Evolutionary conservation across 768 basidiomycete species (phyloP).

Genomic region (Panus rudis): DNA sequence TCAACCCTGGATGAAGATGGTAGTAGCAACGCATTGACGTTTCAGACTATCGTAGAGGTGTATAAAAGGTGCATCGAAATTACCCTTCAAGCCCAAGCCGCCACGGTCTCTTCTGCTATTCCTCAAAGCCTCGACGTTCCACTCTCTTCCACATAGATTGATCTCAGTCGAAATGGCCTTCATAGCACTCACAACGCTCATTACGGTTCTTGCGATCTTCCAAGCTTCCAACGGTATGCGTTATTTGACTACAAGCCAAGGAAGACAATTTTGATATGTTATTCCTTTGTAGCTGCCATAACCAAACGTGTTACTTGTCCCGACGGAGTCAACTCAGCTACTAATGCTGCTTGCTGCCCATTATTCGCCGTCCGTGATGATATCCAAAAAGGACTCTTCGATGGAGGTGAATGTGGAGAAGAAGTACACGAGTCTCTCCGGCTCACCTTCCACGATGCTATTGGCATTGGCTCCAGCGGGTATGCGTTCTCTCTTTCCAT

Average conservation of each 20-base stretch:
- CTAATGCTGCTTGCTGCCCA: slow-evolving; percentile 25
- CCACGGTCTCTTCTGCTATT: too few species aligned
- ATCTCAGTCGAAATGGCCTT: slow-evolving; percentile 15
- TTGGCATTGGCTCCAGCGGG: slow-evolving; percentile 1
- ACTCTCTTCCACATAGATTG: slow-evolving; percentile 1
- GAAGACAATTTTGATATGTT: too few species aligned
- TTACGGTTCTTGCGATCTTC: slow-evolving; percentile 11
- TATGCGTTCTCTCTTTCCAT: background rate
- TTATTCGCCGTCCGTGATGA: slow-evolving; percentile 26
- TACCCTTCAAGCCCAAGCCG: too few species aligned
- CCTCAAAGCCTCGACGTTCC: too few species aligned
- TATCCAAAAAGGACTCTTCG: slow-evolving; percentile 22
- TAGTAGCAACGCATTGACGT: too few species aligned
- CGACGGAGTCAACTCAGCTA: slow-evolving; percentile 21
- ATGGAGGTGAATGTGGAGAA: slow-evolving; percentile 22
- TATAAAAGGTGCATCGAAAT: too few species aligned
- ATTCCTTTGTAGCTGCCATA: background rate
- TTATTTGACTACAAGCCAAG: too few species aligned
- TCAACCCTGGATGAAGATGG: too few species aligned
- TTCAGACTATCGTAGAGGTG: too few species aligned
- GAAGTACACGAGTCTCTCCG: slow-evolving; percentile 22
- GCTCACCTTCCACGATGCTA: slow-evolving; percentile 22
- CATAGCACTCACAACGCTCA: slow-evolving; percentile 13
- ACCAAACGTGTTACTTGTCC: slow-evolving; percentile 19
- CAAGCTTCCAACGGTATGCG: slow-evolving; percentile 8